Evolutionary conservation across 306 rosid genomes (phyloP).

Genomic region (Glycine soja): DNA sequence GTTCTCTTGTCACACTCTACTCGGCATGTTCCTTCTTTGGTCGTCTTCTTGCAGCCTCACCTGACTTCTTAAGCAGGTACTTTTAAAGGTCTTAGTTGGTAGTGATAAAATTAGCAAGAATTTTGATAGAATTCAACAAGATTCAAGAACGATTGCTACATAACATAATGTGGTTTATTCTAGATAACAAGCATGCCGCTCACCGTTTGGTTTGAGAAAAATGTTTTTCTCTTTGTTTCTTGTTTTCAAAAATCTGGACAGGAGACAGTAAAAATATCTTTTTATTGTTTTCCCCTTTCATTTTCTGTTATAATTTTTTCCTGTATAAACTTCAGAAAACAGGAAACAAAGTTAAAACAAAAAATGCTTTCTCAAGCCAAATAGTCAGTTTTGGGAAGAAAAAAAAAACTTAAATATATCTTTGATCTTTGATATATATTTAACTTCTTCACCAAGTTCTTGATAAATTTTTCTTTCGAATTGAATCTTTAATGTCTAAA

Average conservation of each 20-base stretch:
- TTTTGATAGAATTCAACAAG: background rate
- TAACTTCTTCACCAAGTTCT: too few relatives aligned
- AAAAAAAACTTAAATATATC: too few relatives aligned
- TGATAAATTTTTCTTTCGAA: too few relatives aligned
- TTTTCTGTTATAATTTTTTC: too few relatives aligned
- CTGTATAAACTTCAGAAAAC: background rate
- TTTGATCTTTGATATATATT: too few relatives aligned
- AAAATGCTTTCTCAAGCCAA: too few relatives aligned
- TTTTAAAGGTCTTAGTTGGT: conserved; percentile 24
- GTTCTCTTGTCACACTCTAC: conserved; percentile 75
- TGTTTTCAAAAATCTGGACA: background rate
- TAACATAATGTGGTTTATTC: background rate
- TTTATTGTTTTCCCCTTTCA: background rate
- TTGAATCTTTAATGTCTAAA: too few relatives aligned
- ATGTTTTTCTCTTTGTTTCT: background rate
- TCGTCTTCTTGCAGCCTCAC: conserved; percentile 79
- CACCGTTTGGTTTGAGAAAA: background rate
- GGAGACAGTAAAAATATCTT: background rate
- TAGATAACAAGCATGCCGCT: background rate
- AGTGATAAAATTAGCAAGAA: background rate
- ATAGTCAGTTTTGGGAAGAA: too few relatives aligned
- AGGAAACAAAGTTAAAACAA: too few relatives aligned
- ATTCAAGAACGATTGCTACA: background rate
- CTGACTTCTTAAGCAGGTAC: conserved; percentile 76
- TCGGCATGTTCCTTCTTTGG: conserved; percentile 93